Evolutionary conservation across 2,329 filamentous ascomycete genomes (phyloP).

Genomic region (Aspergillus sp.): DNA sequence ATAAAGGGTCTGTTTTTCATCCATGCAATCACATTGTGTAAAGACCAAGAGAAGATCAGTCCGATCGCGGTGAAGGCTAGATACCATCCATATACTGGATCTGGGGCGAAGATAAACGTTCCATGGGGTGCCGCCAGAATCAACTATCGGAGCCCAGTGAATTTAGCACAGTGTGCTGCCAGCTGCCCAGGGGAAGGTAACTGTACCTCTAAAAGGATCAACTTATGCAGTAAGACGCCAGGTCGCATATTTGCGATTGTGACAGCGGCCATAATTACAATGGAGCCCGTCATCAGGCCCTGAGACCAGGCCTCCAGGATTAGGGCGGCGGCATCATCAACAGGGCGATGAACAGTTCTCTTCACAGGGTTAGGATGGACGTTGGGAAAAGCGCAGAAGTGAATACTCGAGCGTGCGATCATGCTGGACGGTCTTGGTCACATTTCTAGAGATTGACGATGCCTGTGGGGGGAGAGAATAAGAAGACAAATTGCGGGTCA

Average conservation of each 20-base stretch:
- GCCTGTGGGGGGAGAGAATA: no score
- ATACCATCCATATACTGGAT: constrained; percentile 61
- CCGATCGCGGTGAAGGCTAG: constrained; percentile 59
- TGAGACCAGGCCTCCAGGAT: background rate
- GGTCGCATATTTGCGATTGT: background rate
- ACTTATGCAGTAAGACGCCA: background rate
- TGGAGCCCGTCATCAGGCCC: background rate
- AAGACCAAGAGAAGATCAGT: constrained; percentile 59
- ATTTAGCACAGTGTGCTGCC: background rate
- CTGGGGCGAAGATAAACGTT: constrained; percentile 57
- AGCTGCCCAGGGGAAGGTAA: background rate
- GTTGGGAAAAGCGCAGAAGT: no score
- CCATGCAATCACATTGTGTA: constrained; percentile 67
- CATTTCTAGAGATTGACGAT: no score
- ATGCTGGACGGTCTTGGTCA: no score
- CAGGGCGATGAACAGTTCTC: background rate
- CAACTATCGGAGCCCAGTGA: constrained; percentile 37
- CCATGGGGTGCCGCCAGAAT: constrained; percentile 56
- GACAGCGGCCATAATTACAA: background rate
- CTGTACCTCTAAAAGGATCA: background rate
- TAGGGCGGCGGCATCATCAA: background rate
- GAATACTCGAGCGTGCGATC: no score
- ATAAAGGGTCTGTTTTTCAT: constrained; percentile 64
- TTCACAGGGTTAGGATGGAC: no score
- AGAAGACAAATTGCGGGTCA: no score